phyloP scores from a whole-genome alignment of 148 eudicot species.

The Rhododendron molle region DNA sequence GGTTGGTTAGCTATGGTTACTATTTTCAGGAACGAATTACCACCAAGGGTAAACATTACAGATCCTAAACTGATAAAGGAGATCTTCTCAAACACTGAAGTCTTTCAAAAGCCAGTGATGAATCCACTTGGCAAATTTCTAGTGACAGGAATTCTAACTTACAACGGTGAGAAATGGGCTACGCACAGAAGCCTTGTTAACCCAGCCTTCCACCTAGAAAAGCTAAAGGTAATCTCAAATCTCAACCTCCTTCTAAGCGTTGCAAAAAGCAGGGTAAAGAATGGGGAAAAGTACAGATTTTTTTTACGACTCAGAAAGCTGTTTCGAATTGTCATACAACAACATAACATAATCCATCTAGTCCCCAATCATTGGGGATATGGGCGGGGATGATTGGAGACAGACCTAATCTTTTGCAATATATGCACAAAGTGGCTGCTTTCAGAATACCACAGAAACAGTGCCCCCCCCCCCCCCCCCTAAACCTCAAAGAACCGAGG shows the following conservation, averaged over 20 bases:
- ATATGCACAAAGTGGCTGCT: too few species aligned
- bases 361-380: too few species aligned
- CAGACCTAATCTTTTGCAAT: too few species aligned
- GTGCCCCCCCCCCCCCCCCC: too few species aligned
- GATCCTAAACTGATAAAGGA: constrained; percentile 34
- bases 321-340: neutral
- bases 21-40: neutral
- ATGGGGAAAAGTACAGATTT: neutral
- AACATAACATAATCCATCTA: too few species aligned
- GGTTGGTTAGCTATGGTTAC: neutral
- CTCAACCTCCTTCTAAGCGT: neutral
- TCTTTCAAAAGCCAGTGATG: constrained; percentile 20
- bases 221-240: constrained; percentile 23
- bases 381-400: too few species aligned
- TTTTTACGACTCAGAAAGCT: neutral
- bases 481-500: too few species aligned
- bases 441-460: too few species aligned
- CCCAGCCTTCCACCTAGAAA: constrained; percentile 29
- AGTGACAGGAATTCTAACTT: constrained; percentile 13
- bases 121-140: constrained; percentile 20
- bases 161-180: constrained; percentile 33
- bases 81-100: constrained; percentile 14
- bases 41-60: constrained; percentile 3
- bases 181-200: constrained; percentile 27
- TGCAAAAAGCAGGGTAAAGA: neutral